phyloP scores from a whole-genome alignment of 2,329 filamentous ascomycete genomes.

The Metarhizium album region DNA sequence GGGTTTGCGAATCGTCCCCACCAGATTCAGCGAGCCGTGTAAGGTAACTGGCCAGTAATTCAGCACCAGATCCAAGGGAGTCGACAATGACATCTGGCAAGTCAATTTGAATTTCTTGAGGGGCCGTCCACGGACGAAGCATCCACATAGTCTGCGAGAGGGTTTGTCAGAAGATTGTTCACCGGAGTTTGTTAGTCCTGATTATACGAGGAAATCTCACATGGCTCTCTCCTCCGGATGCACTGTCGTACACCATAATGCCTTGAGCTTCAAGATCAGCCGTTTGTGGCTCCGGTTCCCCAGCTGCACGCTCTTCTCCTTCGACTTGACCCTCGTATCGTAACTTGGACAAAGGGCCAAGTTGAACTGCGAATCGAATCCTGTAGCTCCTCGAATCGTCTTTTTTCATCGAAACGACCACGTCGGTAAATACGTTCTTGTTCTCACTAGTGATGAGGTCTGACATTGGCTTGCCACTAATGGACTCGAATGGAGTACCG shows the following conservation, averaged over 20 bases:
- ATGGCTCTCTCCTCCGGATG: conserved; percentile 79
- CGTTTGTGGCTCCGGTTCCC: conserved; percentile 27
- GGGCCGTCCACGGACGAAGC: conserved; percentile 81
- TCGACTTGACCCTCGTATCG: conserved; percentile 31
- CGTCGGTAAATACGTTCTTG: conserved; percentile 68
- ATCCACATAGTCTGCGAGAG: conserved; percentile 89
- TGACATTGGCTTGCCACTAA: conserved; percentile 67
- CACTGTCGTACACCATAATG: conserved; percentile 93
- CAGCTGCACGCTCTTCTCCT: conserved; percentile 26
- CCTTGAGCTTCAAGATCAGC: conserved; percentile 90
- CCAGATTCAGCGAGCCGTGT: conserved; percentile 80
- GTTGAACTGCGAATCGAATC: conserved; percentile 64
- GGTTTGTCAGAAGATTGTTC: neutral
- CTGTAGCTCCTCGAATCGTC: conserved; percentile 91
- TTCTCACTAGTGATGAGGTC: conserved; percentile 72
- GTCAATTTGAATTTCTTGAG: conserved; percentile 92
- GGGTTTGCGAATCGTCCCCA: conserved; percentile 60
- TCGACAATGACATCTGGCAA: conserved; percentile 83
- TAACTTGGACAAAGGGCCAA: conserved; percentile 60
- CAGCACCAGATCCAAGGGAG: conserved; percentile 85
- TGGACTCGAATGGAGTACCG: conserved; percentile 61
- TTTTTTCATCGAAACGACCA: conserved; percentile 78
- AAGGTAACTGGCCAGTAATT: conserved; percentile 88
- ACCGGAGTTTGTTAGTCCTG: neutral
- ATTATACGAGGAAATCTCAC: conserved; percentile 41